Conservation (phyloP, 177 flowering plant genomes). For the Vitis hybrid region DNA sequence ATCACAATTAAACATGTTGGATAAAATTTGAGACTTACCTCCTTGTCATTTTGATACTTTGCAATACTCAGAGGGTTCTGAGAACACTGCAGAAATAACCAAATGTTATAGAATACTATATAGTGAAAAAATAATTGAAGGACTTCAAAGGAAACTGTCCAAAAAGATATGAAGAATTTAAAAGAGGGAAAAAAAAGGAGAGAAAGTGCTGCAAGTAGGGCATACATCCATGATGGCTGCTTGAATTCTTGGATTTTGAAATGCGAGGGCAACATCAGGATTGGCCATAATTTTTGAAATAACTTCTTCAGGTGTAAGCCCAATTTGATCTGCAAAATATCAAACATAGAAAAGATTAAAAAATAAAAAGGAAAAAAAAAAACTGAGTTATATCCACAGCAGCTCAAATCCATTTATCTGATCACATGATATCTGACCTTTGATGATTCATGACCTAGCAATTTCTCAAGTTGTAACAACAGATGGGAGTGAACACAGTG, state of each 20-base stretch:
- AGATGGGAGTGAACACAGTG: too few relatives aligned
- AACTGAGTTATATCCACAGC: too few relatives aligned
- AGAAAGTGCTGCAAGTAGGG: constrained; percentile 1
- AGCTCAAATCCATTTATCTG: too few relatives aligned
- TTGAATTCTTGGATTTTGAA: constrained; percentile 96
- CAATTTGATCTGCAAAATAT: constrained; percentile 76
- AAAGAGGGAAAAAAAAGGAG: background rate
- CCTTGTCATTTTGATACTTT: constrained; percentile 94
- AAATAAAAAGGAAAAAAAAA: background rate
- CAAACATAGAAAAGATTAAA: background rate
- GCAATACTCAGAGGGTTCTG: constrained; percentile 85
- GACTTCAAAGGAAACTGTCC: background rate
- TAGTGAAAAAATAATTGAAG: background rate
- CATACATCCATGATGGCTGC: constrained; percentile 98
- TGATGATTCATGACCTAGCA: too few relatives aligned
- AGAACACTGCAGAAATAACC: constrained; percentile 69
- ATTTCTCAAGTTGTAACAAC: too few relatives aligned
- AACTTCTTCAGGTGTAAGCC: constrained; percentile 92
- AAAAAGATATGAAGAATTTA: background rate
- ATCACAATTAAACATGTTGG: background rate
- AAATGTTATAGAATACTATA: constrained; percentile 8
- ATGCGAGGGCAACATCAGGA: constrained; percentile 95
- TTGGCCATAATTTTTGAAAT: constrained; percentile 93
- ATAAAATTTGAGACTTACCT: constrained; percentile 45
- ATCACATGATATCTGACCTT: too few relatives aligned